Conservation (phyloP, 2,329 filamentous ascomycete species). For the Ustilaginoidea virens region DNA sequence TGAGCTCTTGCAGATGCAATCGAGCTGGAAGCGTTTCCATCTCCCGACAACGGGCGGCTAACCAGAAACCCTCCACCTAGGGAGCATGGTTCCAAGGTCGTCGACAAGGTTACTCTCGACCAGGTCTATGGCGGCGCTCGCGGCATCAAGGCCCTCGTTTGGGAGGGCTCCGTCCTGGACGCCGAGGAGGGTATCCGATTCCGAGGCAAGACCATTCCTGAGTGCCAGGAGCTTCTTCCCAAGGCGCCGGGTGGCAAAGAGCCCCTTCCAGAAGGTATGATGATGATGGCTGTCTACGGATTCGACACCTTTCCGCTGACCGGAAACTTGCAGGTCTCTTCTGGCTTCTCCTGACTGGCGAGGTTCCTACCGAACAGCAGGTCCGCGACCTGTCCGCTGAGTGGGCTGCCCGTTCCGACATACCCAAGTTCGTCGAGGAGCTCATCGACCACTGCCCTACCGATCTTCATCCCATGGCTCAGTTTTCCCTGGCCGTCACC, state of each 20-base stretch:
- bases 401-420: constrained; percentile 92
- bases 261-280: constrained; percentile 79
- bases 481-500: constrained; percentile 95
- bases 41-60: constrained; percentile 11
- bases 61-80: constrained; percentile 27
- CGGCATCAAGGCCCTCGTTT: constrained; percentile 96
- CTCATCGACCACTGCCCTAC: constrained; percentile 98
- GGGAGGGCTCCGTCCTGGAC: constrained; percentile 97
- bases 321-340: constrained; percentile 55
- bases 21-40: neutral
- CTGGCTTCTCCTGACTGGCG: constrained; percentile 97
- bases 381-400: constrained; percentile 95
- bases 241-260: constrained; percentile 94
- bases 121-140: constrained; percentile 98
- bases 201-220: constrained; percentile 96
- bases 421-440: constrained; percentile 98
- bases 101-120: constrained; percentile 97
- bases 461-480: constrained; percentile 98
- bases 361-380: constrained; percentile 96
- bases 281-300: neutral
- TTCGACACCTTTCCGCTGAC: neutral
- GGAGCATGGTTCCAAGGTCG: constrained; percentile 86
- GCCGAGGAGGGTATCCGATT: constrained; percentile 98
- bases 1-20: neutral
- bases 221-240: constrained; percentile 94